phyloP scores from a whole-genome alignment of 345 rosid species.

The Gynandropsis gynandra region DNA sequence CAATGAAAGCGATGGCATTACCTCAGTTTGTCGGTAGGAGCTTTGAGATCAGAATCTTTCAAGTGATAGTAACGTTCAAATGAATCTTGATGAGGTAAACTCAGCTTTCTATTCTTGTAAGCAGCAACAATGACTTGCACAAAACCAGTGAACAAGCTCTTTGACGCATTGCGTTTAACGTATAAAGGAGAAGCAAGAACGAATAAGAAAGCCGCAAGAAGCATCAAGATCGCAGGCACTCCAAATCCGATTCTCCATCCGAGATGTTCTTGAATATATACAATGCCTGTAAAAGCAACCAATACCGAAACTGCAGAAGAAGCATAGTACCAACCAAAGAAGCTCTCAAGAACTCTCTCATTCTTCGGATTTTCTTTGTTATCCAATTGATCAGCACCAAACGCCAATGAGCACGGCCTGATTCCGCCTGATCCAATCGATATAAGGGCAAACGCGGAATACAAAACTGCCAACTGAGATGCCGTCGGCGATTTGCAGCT shows the following conservation, averaged over 20 bases:
- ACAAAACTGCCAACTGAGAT: constrained; percentile 41
- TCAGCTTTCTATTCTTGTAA: constrained; percentile 40
- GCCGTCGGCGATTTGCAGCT: constrained; percentile 45
- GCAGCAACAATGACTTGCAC: constrained; percentile 43
- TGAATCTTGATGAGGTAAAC: constrained; percentile 35
- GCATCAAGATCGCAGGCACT: constrained; percentile 53
- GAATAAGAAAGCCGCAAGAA: constrained; percentile 37
- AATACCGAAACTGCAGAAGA: constrained; percentile 41
- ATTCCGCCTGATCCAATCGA: constrained; percentile 70
- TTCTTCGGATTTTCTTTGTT: constrained; percentile 43
- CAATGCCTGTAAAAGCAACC: constrained; percentile 45
- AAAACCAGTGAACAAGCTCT: constrained; percentile 45
- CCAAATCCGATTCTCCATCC: constrained; percentile 60
- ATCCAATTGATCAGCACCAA: constrained; percentile 64
- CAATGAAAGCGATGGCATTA: constrained; percentile 9
- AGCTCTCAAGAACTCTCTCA: constrained; percentile 48
- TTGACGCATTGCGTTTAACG: constrained; percentile 33
- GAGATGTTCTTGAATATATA: constrained; percentile 53
- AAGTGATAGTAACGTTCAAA: constrained; percentile 37
- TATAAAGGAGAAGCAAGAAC: constrained; percentile 44
- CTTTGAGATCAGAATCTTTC: constrained; percentile 37
- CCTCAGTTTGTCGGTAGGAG: constrained; percentile 53
- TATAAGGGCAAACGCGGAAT: constrained; percentile 41
- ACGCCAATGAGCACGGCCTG: constrained; percentile 68
- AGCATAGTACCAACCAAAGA: constrained; percentile 66